phyloP scores from a whole-genome alignment of 257 asterid species.

The Gentiana macrophylla region DNA sequence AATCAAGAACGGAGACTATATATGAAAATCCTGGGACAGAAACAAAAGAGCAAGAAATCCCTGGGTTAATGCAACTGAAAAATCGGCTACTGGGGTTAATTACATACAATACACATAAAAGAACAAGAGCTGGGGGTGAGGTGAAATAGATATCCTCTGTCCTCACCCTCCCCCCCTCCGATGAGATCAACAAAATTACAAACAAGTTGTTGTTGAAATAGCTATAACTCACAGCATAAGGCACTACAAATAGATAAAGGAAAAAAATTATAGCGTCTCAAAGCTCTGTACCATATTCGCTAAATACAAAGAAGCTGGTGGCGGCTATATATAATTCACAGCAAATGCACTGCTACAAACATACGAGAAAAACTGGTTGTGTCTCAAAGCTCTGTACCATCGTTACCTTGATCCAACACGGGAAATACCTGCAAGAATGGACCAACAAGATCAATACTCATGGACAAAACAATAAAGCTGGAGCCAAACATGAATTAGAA shows the following conservation, averaged over 20 bases:
- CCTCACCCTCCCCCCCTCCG: slow-evolving; percentile 12
- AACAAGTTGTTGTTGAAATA: slow-evolving; percentile 13
- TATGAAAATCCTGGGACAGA: not conserved
- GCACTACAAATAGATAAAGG: too few relatives aligned
- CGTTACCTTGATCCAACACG: slow-evolving; percentile 19
- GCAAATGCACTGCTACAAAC: slow-evolving; percentile 16
- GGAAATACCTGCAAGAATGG: slow-evolving; percentile 32
- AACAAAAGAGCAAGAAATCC: not conserved
- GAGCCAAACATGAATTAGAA: too few relatives aligned
- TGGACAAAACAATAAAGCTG: not conserved
- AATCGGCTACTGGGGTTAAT: slow-evolving; percentile 9
- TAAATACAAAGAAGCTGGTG: too few relatives aligned
- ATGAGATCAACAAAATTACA: slow-evolving; percentile 7
- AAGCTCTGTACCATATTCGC: too few relatives aligned
- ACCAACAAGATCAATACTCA: not conserved
- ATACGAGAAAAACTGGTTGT: slow-evolving; percentile 9
- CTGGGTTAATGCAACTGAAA: not conserved
- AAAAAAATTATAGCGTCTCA: too few relatives aligned
- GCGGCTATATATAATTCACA: slow-evolving; percentile 4
- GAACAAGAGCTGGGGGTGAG: slow-evolving; percentile 15
- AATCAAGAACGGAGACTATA: not conserved
- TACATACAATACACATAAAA: slow-evolving; percentile 25
- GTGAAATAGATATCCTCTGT: not conserved
- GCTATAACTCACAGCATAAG: too few relatives aligned
- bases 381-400: slow-evolving; percentile 12